Percentiles rank a stretch among this genome's conserved stretches.
Evolutionary conservation across 192 early-diverging fungal species (phyloP).

Genomic region (Podila epigama): DNA sequence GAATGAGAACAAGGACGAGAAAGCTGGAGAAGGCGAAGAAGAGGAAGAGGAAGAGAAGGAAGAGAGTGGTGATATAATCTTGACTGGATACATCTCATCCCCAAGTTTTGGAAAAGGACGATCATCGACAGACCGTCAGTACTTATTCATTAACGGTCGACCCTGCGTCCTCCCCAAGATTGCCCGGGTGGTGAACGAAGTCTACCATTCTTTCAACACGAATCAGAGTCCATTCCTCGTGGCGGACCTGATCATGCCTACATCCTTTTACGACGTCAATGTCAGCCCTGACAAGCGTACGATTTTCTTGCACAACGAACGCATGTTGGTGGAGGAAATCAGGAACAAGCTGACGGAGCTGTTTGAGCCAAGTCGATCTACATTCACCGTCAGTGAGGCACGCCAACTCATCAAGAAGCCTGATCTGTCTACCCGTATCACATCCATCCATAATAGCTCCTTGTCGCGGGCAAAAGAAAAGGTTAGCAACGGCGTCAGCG

Average conservation of each 20-base stretch:
- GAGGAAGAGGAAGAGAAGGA: slow-evolving; percentile 8
- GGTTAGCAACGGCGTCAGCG: not conserved
- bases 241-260: slow-evolving; percentile 67
- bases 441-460: not conserved
- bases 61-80: slow-evolving; percentile 10
- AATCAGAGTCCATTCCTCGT: slow-evolving; percentile 84
- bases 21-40: not conserved
- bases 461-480: not conserved
- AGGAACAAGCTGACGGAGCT: slow-evolving; percentile 55
- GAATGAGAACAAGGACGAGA: not conserved
- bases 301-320: slow-evolving; percentile 84
- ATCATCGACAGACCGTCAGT: slow-evolving; percentile 84
- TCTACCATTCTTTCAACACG: slow-evolving; percentile 72
- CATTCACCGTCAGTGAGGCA: slow-evolving; percentile 44
- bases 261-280: slow-evolving; percentile 85
- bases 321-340: slow-evolving; percentile 57
- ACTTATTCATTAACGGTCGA: slow-evolving; percentile 87
- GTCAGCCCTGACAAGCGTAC: slow-evolving; percentile 95
- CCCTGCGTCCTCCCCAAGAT: slow-evolving; percentile 88
- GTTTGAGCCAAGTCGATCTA: slow-evolving; percentile 67
- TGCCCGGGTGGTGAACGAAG: slow-evolving; percentile 80
- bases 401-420: slow-evolving; percentile 40
- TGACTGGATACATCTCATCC: slow-evolving; percentile 65
- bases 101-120: slow-evolving; percentile 74
- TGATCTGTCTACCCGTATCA: slow-evolving; percentile 14